Conservation (phyloP, 768 basidiomycete species). For the Suillus tomentosus region DNA sequence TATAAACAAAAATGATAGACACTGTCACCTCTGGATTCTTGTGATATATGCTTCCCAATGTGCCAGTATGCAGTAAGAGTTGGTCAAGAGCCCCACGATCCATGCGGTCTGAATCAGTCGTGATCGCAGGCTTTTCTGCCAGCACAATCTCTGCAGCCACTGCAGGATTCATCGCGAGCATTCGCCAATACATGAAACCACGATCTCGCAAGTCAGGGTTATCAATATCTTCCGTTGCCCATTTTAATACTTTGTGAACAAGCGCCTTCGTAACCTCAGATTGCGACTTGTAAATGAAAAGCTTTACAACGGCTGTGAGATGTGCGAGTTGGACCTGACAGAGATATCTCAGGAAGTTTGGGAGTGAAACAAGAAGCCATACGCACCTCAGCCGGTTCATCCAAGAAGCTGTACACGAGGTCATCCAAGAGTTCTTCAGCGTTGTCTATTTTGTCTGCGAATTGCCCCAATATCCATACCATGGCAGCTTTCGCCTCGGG, state of each 20-base stretch:
- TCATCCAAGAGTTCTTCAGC: conserved; percentile 95
- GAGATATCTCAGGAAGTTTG: neutral
- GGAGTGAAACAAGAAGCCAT: neutral
- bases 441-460: conserved; percentile 93
- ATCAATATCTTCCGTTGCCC: conserved; percentile 96
- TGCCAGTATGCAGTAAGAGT: conserved; percentile 89
- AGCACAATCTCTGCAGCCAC: conserved; percentile 90
- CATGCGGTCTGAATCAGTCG: conserved; percentile 98
- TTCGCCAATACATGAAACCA: conserved; percentile 99
- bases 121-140: conserved; percentile 92
- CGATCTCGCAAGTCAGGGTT: conserved; percentile 97
- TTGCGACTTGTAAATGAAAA: conserved; percentile 88
- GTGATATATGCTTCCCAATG: conserved; percentile 94
- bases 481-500: conserved; percentile 97
- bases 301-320: conserved; percentile 91
- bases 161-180: conserved; percentile 90
- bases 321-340: conserved; percentile 91
- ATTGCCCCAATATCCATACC: conserved; percentile 98
- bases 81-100: conserved; percentile 96
- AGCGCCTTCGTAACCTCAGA: conserved; percentile 86
- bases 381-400: conserved; percentile 89
- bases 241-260: conserved; percentile 93
- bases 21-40: conserved; percentile 85
- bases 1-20: neutral
- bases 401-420: conserved; percentile 82